These are phyloP conservation scores for Gracilaria vermiculophylla DNA, from an alignment of 23 red algal genomes.

Conservation along the genomic window DNA sequence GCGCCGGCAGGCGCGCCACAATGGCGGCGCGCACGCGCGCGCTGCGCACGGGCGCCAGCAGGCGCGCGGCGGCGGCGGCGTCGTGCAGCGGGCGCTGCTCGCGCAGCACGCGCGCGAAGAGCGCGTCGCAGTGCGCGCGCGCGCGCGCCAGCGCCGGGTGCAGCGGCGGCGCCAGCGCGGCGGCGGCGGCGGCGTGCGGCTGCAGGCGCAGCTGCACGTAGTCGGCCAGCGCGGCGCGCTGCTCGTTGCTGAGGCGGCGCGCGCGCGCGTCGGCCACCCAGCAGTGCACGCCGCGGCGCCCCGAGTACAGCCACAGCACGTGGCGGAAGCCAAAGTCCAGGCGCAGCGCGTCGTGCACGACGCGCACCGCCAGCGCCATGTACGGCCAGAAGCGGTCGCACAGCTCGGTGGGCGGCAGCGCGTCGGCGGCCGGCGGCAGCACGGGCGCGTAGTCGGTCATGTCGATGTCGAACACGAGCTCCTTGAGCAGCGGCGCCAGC, in stretches of 20 bases:
- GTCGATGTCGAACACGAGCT: slow-evolving; percentile 97
- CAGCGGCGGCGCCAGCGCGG: slow-evolving; percentile 51
- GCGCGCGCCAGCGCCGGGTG: slow-evolving; percentile 66
- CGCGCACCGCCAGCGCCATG: slow-evolving; percentile 79
- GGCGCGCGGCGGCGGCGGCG: not conserved
- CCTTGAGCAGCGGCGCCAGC: slow-evolving; percentile 69
- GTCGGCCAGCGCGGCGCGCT: slow-evolving; percentile 78
- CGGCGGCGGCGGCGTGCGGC: slow-evolving; percentile 7
- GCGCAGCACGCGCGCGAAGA: slow-evolving; percentile 55
- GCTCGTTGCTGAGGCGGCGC: slow-evolving; percentile 80
- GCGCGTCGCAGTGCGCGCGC: not conserved
- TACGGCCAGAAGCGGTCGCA: slow-evolving; percentile 84
- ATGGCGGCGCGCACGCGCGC: not conserved
- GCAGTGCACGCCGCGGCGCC: slow-evolving; percentile 89
- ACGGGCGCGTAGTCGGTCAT: slow-evolving; percentile 90
- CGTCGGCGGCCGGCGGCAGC: slow-evolving; percentile 11
- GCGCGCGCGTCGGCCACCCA: slow-evolving; percentile 94
- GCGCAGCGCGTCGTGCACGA: slow-evolving; percentile 71
- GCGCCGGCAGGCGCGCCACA: not conserved
- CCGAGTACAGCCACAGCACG: slow-evolving; percentile 93
- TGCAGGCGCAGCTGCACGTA: slow-evolving; percentile 73
- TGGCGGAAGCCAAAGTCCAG: slow-evolving; percentile 91
- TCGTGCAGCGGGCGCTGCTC: slow-evolving; percentile 41
- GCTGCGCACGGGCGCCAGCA: slow-evolving; percentile 28
- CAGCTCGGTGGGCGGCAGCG: slow-evolving; percentile 28